Evolutionary conservation across 331 rosid species (phyloP), one percentile per base, ranked within the genome.

Genomic region (Stylosanthes scabra): DNA sequence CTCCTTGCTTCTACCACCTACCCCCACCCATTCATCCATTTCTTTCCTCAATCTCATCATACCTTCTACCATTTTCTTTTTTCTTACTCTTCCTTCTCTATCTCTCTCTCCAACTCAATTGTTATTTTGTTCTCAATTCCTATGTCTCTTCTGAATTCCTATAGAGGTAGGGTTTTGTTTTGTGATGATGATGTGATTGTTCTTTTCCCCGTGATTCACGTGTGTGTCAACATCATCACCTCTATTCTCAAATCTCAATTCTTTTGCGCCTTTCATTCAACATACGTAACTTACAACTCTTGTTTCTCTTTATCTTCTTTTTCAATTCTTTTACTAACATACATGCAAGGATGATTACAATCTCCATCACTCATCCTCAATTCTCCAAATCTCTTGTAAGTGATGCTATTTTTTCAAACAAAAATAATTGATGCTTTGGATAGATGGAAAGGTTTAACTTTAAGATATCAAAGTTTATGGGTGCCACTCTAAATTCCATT

Each of bases 401-500:
- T 72, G 14, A 60, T 47, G 5, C 8, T 55, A 5, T 15, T 27
- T 10, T 27, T 42, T 6, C 11, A 9, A 54, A 14, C 13, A 12
- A 75, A 54, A 34, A 44, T 2, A 34, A 44, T 2, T 56, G 59
- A 56, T 66, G 58, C 2, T 52, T 74, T 74, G 71, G 41, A 40
- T 74, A 65, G 41, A 40, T 74, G 59, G 29, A 84, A 46, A 55
- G 60, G 55, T 76, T 83, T 51, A 82, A 72, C 73, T 75, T 71
- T 45, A 89, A 82, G 82, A 74, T 74, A 25, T 76, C 72, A 14
- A 83, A 56, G 71, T 59, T 68, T 47, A 68, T 52, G n/a, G 76
- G 88, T 74, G 64, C 87, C 78, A 66, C 68, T 60, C 34, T 83
- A 70, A 92, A 82, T 66, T 86, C 99, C 8, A 51, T 80, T 10